phyloP scores from a whole-genome alignment of 1,139 yeast genomes.

The Suhomyces wounanorum region DNA sequence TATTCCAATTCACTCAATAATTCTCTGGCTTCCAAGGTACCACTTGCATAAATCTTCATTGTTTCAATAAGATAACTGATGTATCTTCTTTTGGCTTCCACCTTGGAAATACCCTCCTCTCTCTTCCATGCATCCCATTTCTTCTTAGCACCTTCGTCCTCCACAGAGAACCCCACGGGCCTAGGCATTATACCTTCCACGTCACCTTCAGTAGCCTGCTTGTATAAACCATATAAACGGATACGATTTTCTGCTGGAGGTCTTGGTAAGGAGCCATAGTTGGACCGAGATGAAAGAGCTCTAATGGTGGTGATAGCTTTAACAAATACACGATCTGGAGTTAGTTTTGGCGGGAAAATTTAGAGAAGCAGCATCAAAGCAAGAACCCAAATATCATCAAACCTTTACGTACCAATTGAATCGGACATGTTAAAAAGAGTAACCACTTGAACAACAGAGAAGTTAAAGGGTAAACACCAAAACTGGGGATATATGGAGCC shows the following conservation, averaged over 20 bases:
- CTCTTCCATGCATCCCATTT: conserved; percentile 89
- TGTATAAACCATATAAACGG: conserved; percentile 75
- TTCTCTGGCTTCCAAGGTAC: conserved; percentile 68
- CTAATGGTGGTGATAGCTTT: conserved; percentile 80
- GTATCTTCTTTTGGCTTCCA: conserved; percentile 75
- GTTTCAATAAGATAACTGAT: conserved; percentile 70
- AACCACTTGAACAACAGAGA: background rate
- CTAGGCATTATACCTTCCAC: conserved; percentile 68
- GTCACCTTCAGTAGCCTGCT: conserved; percentile 88
- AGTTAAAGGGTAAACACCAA: background rate
- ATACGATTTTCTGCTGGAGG: conserved; percentile 79
- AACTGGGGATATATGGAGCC: conserved; percentile 2
- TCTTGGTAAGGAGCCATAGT: conserved; percentile 70
- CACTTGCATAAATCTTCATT: conserved; percentile 70
- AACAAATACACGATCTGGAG: conserved; percentile 69
- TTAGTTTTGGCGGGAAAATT: conserved; percentile 4
- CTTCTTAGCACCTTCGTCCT: conserved; percentile 66
- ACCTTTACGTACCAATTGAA: conserved; percentile 42
- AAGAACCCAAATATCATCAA: background rate
- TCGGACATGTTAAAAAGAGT: conserved; percentile 36
- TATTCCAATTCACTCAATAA: conserved; percentile 65
- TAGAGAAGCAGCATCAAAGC: background rate
- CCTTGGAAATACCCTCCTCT: conserved; percentile 67
- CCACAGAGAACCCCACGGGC: conserved; percentile 61
- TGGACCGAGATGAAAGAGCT: conserved; percentile 67